Conservation (phyloP, 805 yeast genomes). For the Lachancea kluyveri region DNA sequence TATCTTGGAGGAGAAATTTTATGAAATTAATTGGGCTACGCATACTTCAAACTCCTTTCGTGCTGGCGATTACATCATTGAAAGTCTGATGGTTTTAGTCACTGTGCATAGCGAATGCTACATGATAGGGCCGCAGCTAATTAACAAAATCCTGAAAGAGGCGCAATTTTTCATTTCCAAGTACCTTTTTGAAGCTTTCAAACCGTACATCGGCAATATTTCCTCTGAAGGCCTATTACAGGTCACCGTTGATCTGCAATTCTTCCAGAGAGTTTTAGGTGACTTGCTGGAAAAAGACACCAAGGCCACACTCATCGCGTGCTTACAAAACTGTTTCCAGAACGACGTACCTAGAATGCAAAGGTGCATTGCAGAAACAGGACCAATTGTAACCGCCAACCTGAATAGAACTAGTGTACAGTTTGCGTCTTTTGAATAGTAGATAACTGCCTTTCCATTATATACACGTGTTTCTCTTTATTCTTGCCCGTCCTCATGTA, state of each 20-base stretch:
- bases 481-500: neutral
- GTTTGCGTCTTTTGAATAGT: constrained; percentile 28
- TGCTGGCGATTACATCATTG: constrained; percentile 43
- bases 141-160: constrained; percentile 40
- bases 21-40: constrained; percentile 39
- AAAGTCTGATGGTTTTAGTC: constrained; percentile 42
- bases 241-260: constrained; percentile 47
- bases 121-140: constrained; percentile 41
- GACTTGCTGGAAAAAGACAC: constrained; percentile 27
- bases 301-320: constrained; percentile 25
- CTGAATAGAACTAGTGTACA: constrained; percentile 25
- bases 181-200: constrained; percentile 33
- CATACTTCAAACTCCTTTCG: constrained; percentile 31
- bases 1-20: constrained; percentile 36
- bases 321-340: constrained; percentile 30
- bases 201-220: constrained; percentile 40
- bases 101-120: constrained; percentile 46
- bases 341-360: constrained; percentile 20
- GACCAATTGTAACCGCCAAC: constrained; percentile 28
- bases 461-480: constrained; percentile 1
- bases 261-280: constrained; percentile 35
- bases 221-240: constrained; percentile 45
- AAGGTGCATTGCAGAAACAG: constrained; percentile 23
- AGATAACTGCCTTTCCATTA: neutral
- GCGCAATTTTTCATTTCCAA: constrained; percentile 34